These are phyloP conservation scores for Myriangium duriaei DNA, from an alignment of 2,329 filamentous ascomycete species.

Conservation along the genomic window DNA sequence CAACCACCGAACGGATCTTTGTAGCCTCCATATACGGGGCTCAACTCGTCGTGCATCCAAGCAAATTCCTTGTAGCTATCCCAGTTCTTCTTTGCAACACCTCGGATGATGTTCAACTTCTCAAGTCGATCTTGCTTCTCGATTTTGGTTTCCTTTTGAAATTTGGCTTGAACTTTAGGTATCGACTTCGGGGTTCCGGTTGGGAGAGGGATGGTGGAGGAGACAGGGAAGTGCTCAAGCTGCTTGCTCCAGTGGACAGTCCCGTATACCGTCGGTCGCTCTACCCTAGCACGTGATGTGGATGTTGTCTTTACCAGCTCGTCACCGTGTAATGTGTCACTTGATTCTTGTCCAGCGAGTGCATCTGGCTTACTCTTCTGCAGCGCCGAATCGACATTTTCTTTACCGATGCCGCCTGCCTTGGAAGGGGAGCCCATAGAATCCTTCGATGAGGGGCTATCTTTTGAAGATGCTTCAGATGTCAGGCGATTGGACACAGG, in stretches of 20 bases:
- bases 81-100: constrained; percentile 70
- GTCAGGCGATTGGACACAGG: not conserved
- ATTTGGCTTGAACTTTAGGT: constrained; percentile 63
- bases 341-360: not conserved
- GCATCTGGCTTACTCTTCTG: not conserved
- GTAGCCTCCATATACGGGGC: constrained; percentile 53
- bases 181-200: constrained; percentile 56
- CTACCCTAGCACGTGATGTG: too few relatives aligned
- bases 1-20: constrained; percentile 83
- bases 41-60: constrained; percentile 78
- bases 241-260: constrained; percentile 60
- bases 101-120: constrained; percentile 55
- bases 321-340: not conserved
- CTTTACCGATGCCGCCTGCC: not conserved
- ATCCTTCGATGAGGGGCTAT: not conserved
- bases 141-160: constrained; percentile 50
- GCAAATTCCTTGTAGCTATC: constrained; percentile 65
- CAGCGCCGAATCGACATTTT: too few relatives aligned
- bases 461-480: too few relatives aligned
- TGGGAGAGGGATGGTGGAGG: constrained; percentile 64
- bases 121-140: constrained; percentile 50
- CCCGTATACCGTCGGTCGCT: not conserved
- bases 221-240: constrained; percentile 57
- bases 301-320: not conserved
- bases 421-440: not conserved